Conservation (phyloP, 176 grass and related monocot genomes). For the Poa annua region DNA sequence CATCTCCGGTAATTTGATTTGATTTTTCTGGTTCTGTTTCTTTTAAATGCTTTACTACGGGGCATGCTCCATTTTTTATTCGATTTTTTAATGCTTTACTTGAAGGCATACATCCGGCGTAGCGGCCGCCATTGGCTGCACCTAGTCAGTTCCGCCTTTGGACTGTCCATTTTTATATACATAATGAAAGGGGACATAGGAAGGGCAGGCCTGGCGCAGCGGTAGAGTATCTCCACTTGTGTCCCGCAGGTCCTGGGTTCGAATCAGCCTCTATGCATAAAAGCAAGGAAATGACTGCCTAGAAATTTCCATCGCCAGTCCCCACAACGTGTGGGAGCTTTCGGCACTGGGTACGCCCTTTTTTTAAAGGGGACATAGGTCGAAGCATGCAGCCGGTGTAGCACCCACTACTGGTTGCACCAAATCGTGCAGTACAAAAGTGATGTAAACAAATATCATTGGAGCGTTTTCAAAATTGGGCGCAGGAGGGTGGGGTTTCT, state of each 20-base stretch:
- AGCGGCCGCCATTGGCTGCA: background rate
- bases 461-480: background rate
- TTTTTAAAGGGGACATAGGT: background rate
- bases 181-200: conserved; percentile 8
- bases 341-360: no score
- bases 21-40: background rate
- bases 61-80: no score
- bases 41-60: no score
- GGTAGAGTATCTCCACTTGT: no score
- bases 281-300: no score
- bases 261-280: no score
- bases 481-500: background rate
- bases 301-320: no score
- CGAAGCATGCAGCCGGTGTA: background rate
- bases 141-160: no score
- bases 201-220: no score
- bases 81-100: background rate
- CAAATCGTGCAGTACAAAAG: background rate
- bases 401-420: background rate
- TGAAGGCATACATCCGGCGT: background rate
- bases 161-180: background rate
- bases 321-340: no score
- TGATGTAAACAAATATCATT: background rate
- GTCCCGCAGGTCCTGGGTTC: no score
- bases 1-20: background rate